Percentiles rank a stretch among this genome's conserved stretches.
phyloP scores from a whole-genome alignment of 768 basidiomycete genomes.

The Galerina marginata region DNA sequence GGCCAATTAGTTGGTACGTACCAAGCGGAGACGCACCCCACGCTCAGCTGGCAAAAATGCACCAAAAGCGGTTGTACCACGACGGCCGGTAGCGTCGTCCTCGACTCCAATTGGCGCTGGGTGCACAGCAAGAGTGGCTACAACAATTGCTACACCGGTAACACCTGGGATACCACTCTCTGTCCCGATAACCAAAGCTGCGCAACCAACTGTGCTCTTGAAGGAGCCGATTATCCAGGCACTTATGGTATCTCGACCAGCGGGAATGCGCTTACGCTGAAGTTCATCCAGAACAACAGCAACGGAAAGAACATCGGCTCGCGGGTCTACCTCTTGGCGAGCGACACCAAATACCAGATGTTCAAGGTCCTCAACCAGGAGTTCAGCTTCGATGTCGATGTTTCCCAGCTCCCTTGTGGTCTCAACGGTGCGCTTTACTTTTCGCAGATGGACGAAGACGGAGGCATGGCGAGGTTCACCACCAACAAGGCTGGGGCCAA shows the following conservation, averaged over 20 bases:
- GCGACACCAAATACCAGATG: conserved; percentile 47
- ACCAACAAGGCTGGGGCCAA: conserved; percentile 61
- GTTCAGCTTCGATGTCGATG: conserved; percentile 65
- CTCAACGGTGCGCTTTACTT: conserved; percentile 66
- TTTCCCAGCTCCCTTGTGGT: conserved; percentile 60
- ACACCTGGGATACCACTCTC: conserved; percentile 55
- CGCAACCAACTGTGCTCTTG: conserved; percentile 49
- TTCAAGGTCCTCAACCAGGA: conserved; percentile 57
- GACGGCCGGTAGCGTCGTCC: conserved; percentile 39
- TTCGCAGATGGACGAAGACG: conserved; percentile 59
- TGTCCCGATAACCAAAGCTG: conserved; percentile 56
- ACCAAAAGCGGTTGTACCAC: conserved; percentile 46
- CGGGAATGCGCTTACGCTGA: conserved; percentile 52
- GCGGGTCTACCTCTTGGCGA: conserved; percentile 56
- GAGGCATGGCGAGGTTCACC: conserved; percentile 49
- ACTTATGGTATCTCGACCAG: conserved; percentile 57
- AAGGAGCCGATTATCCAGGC: conserved; percentile 52
- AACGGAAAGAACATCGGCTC: conserved; percentile 45
- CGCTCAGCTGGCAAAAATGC: conserved; percentile 49
- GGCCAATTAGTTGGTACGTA: conserved; percentile 58
- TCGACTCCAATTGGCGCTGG: conserved; percentile 64
- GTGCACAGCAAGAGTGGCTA: conserved; percentile 39
- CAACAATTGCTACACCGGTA: conserved; percentile 61
- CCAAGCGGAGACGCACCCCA: conserved; percentile 54
- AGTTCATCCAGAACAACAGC: conserved; percentile 44